Conservation (phyloP, 805 yeast genomes). For the Citeromyces matritensis region DNA sequence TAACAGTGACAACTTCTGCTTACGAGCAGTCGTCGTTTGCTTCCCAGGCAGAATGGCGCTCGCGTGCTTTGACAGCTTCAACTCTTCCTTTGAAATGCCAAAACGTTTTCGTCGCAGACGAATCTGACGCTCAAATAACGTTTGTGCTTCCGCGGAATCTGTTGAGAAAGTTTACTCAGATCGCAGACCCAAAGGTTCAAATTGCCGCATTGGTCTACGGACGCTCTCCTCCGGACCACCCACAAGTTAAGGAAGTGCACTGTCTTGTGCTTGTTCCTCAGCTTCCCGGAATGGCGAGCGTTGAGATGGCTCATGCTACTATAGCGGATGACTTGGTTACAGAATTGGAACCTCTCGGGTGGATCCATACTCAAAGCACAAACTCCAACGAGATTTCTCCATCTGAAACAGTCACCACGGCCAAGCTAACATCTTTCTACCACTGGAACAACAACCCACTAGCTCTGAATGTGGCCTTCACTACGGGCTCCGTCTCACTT, state of each 20-base stretch:
- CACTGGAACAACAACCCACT: slow-evolving; percentile 26
- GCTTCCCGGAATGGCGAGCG: slow-evolving; percentile 58
- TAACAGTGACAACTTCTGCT: slow-evolving; percentile 81
- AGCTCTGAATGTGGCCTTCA: slow-evolving; percentile 52
- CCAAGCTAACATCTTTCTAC: slow-evolving; percentile 20
- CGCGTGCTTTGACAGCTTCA: slow-evolving; percentile 67
- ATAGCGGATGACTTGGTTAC: slow-evolving; percentile 18
- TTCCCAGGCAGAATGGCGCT: slow-evolving; percentile 85
- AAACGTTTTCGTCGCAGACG: slow-evolving; percentile 61
- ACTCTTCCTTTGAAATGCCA: slow-evolving; percentile 61
- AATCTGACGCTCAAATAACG: slow-evolving; percentile 37
- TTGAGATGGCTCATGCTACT: slow-evolving; percentile 16
- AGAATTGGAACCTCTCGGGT: slow-evolving; percentile 72
- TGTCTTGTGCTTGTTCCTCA: slow-evolving; percentile 79
- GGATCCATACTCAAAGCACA: slow-evolving; percentile 82
- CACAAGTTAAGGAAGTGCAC: slow-evolving; percentile 61
- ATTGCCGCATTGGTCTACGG: slow-evolving; percentile 78
- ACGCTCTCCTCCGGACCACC: slow-evolving; percentile 55
- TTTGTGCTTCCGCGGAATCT: slow-evolving; percentile 76
- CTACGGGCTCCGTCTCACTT: slow-evolving; percentile 76
- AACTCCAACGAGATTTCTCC: slow-evolving; percentile 54
- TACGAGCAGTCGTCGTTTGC: slow-evolving; percentile 77
- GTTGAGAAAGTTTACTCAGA: slow-evolving; percentile 59
- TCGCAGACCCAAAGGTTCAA: slow-evolving; percentile 70
- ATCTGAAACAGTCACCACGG: slow-evolving; percentile 51